Evolutionary conservation across 1,284 basidiomycete species (phyloP), one percentile per base, ranked within the genome.

Genomic region (Fomes fomentarius): DNA sequence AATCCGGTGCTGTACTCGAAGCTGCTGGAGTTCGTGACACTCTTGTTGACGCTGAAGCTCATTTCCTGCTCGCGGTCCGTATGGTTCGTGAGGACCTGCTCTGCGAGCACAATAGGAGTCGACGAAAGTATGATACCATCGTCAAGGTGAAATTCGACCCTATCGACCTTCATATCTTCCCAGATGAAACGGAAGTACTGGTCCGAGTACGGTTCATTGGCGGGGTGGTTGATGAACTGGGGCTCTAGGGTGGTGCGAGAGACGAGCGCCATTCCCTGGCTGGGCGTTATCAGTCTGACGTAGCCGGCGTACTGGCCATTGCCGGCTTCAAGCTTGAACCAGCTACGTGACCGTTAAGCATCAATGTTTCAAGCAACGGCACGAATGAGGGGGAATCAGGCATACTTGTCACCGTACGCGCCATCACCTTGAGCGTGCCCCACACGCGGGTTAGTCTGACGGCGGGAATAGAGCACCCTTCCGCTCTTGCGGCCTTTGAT

Each of bases 401-500:
- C 42, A 14, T 25, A 31, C 50, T 56, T 47, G 54, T 56, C 54
- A 12, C 41, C 28, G 41, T 52, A 42, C 14, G 3, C 10, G 2
- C 45, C 50, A 26, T 56, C 50, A 5, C 44, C 50, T 14, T 42
- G 39, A 22, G 35, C 25, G 19, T 56, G 54, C 30, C 50, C 26
- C 19, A 52, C 50, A 11, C 25, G 30, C 8, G 44, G 50, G 2
- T 47, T 33, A 9, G 17, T 14, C 8, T n/a, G 9, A 17, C n/a
- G 37, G 21, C 50, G 54, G 6, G 50, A 52, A 45, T 22, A 52
- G 12, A 56, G 38, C 26, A 52, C 43, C 14, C 46, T 52, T 14
- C 50, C 50, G 5, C 38, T 37, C n/a, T 19, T 26, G 17, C 47
- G 39, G 38, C 44, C 41, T 37, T 52, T 51, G 52, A 58, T 54